Evolutionary conservation across 1,284 basidiomycete genomes (phyloP), one percentile per base, ranked within the genome.

Genomic region (Rhodotorula sp.): DNA sequence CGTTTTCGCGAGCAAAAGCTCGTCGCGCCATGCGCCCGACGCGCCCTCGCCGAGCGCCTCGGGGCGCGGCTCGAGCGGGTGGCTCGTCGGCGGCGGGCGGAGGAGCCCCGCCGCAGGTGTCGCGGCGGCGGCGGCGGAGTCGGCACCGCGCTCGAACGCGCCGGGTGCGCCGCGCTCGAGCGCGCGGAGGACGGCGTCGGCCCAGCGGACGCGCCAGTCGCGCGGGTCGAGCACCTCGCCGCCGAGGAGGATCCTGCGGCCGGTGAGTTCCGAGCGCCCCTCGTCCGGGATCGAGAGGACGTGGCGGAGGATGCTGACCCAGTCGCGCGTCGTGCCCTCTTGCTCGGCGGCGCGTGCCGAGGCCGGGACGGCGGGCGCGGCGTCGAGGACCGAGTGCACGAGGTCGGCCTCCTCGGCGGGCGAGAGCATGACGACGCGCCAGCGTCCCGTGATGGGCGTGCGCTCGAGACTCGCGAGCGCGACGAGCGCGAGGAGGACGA

Each of bases 401-500:
- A 78, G 70, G 7, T 77, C 77, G 23, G 57, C 55, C 55, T 79
- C 78, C 62, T 78, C 77, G 4, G 70, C 58, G 8, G 73, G 70
- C 4, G 72, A 74, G n/a, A 79, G 68, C 66, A 78, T 74, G 50
- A 78, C 56, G 48, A 77, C 44, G 1, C 78, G 49, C 63, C 65
- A 67, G 23, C 78, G 41, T 1, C 78, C 78, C 3, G 78, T 78
- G 23, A 79, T 74, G 4, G 78, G 78, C 1, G 77, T 78, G 2
- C 68, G 64, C n/a, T 78, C 77, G 10, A 77, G 49, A 10, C 70
- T 71, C 2, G 75, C 74, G 25, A 76, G 49, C 2, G 70, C 66
- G 52, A 78, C 73, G 45, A 74, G 67, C 5, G 52, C 70, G 53
- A 77, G 72, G 21, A 78, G 45, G n/a, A 78, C 27, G 54, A 77